Base-by-base conservation (phyloP, 2,329 filamentous ascomycete genomes). In the Trichoderma sp. region DNA sequence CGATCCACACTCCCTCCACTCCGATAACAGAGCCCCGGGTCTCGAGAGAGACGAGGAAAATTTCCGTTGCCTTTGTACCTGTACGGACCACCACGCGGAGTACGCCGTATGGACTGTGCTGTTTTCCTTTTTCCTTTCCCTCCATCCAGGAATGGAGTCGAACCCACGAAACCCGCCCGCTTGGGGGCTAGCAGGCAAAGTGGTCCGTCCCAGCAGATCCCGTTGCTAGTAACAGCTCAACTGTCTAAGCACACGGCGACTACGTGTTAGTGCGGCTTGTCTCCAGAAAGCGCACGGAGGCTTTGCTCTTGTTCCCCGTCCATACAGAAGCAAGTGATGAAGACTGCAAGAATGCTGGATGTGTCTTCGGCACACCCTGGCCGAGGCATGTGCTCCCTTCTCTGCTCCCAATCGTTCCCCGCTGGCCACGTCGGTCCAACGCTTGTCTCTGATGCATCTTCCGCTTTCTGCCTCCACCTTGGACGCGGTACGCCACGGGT, bases 161-260 rank as follows among this genome's bases (percentile, higher is more conserved):
- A 34, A 55, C 36, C 66, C 26, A 50, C 26, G 39, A 50, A 47
- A 57, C 50, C 66, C 66, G 66, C n/a, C 66, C 20, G 55, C 17
- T 53, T 53, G 59, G 62, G 62, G 66, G 34, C 39, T 69, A 68
- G 34, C 65, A 59, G 53, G 50, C 53, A 32, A n/a, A 61, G 67
- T 69, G 67, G 67, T 53, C 67, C 67, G 57, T 62, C 55, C 67
- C 55, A 69, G 67, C 67, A 69, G 67, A 69, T 69, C 67, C 67
- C 67, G 55, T 61, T 69, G 36, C 30, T 62, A 36, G 34, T 36
- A 61, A 53, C 43, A 69, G 67, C 55, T 62, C 43, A 69, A 57
- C 36, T 53, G 55, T 62, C 57, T 53, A 53, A 69, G 39, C 67
- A 69, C 36, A 20, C 67, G 67, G 67, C 67, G 67, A 62, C 67